Evolutionary conservation across 257 asterid genomes (phyloP).

Genomic region (Fraxinus americana): DNA sequence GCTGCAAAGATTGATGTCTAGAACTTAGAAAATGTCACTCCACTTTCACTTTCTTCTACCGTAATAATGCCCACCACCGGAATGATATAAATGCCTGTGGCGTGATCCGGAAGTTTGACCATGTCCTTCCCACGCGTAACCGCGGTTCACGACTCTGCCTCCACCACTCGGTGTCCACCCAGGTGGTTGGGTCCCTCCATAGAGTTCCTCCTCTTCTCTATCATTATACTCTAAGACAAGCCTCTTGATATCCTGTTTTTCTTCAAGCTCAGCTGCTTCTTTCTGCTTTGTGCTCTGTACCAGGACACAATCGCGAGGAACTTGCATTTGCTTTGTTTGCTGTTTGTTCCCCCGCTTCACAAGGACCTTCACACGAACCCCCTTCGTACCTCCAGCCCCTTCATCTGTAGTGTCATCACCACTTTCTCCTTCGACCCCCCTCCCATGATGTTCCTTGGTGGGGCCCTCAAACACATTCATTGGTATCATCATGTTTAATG

Average conservation of each 20-base stretch:
- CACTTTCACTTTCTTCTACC: slow-evolving; percentile 51
- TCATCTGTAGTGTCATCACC: slow-evolving; percentile 85
- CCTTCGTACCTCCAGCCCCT: slow-evolving; percentile 65
- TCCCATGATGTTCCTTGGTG: slow-evolving; percentile 68
- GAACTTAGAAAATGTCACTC: background rate
- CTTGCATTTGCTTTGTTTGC: slow-evolving; percentile 83
- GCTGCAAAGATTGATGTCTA: background rate
- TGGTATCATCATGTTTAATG: slow-evolving; percentile 89
- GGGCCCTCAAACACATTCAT: slow-evolving; percentile 87
- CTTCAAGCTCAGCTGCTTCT: slow-evolving; percentile 99
- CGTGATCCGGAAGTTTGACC: slow-evolving; percentile 65
- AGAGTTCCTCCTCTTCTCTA: slow-evolving; percentile 94
- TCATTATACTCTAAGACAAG: slow-evolving; percentile 87
- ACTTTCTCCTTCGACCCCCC: slow-evolving; percentile 77
- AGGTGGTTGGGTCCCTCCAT: slow-evolving; percentile 63
- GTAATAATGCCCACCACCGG: slow-evolving; percentile 82
- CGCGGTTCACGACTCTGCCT: slow-evolving; percentile 61
- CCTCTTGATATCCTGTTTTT: slow-evolving; percentile 93
- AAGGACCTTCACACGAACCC: slow-evolving; percentile 83
- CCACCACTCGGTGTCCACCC: slow-evolving; percentile 65
- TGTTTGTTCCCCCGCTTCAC: slow-evolving; percentile 96
- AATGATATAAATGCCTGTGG: slow-evolving; percentile 63
- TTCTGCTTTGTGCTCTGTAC: slow-evolving; percentile 94
- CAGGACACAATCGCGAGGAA: slow-evolving; percentile 87
- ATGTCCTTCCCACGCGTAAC: slow-evolving; percentile 73